Evolutionary conservation across 2,329 filamentous ascomycete species (phyloP), one percentile per base, ranked within the genome.

Genomic region (Phialocephala sp.): DNA sequence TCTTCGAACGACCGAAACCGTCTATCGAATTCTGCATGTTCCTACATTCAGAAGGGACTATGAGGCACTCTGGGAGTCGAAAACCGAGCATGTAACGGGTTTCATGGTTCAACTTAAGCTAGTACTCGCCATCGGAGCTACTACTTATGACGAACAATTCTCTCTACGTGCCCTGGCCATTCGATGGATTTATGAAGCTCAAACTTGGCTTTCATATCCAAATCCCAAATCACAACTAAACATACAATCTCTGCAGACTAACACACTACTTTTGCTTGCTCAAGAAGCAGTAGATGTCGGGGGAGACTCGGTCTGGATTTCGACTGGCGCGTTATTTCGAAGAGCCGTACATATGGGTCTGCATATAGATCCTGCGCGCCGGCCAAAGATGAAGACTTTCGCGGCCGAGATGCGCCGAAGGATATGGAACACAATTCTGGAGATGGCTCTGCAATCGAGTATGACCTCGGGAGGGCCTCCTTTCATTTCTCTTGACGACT

Each of bases 101-200:
- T 89, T 89, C 58, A 65, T 87, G 1, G 79, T 87, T 15, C 85
- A 85, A 55, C 68, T 89, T 2, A 87, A 88, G 68, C 76, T 89
- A 0, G 80, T 88, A 0, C 74, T 89, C 4, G 85, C 87, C 0
- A 81, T 89, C 20, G 87, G 87, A 0, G 81, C 85, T 1, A 76
- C 79, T 1, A 77, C 78, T 0, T 82, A 85, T 63, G 84, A 88
- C 60, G 79, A 83, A 0, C 66, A 75, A 0, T 87, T 85, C 63
- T 83, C 81, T 0, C 69, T 87, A 41, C 81, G 85, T 8, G 60
- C 76, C 6, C 78, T 79, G 0, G 86, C 86, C 0, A 76, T 82
- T n/a, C 79, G 75, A 35, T 89, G 86, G 87, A 76, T 88, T 0
- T 84, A 85, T 62, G 85, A 87, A 67, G 86, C 82, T 0, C 83